These are phyloP conservation scores for Pestalotiopsis sp. DNA, from an alignment of 2,329 filamentous ascomycete species.

Conservation along the genomic window DNA sequence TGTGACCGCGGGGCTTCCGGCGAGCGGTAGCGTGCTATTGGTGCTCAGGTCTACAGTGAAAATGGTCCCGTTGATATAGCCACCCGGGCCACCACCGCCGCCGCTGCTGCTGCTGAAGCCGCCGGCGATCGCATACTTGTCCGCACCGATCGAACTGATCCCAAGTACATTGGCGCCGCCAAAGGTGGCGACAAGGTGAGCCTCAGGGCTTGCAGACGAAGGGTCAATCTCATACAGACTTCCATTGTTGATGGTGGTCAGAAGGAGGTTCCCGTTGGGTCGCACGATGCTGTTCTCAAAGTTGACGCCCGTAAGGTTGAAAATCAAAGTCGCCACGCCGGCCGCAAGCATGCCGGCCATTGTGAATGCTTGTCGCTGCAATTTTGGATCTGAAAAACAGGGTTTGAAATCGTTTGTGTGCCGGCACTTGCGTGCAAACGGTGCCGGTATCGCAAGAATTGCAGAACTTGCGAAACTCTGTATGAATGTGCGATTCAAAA, in stretches of 20 bases:
- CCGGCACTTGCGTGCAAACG: not conserved
- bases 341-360: not conserved
- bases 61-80: constrained; percentile 18
- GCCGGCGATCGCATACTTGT: constrained; percentile 10
- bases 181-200: not conserved
- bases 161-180: not conserved
- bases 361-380: not conserved
- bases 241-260: constrained; percentile 7
- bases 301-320: not conserved
- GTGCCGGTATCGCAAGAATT: not conserved
- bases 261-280: not conserved
- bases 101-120: constrained; percentile 14
- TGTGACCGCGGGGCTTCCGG: not conserved
- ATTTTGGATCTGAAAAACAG: not conserved
- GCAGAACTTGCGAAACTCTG: too few relatives aligned
- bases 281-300: constrained; percentile 5
- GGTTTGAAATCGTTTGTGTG: too few relatives aligned
- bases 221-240: not conserved
- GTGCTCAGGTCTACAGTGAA: constrained; percentile 17
- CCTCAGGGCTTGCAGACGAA: not conserved
- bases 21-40: constrained; percentile 8
- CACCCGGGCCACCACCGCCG: not conserved
- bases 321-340: not conserved
- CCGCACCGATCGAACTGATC: not conserved
- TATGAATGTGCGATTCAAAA: too few relatives aligned